Percentiles rank a stretch among this genome's conserved stretches.
These are phyloP conservation scores for Leccinum subgranulosum DNA, from an alignment of 768 basidiomycete genomes.

Conservation along the genomic window DNA sequence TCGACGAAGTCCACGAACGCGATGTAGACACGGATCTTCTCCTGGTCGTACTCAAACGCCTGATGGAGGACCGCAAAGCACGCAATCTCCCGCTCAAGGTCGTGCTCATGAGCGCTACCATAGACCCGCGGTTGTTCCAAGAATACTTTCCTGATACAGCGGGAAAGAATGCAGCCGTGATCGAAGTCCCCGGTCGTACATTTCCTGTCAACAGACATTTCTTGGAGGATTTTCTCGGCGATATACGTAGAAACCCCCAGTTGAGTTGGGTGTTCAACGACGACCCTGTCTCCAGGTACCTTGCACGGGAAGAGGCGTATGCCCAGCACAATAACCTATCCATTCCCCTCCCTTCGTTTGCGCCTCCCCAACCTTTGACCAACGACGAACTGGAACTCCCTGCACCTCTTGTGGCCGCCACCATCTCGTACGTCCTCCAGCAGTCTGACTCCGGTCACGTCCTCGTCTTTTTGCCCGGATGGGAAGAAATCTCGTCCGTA, in stretches of 20 bases:
- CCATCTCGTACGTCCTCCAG: slow-evolving; percentile 73
- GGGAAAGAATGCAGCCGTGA: slow-evolving; percentile 60
- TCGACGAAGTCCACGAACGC: slow-evolving; percentile 96
- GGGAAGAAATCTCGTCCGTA: slow-evolving; percentile 83
- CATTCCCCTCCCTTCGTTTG: slow-evolving; percentile 1
- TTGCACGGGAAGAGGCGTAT: slow-evolving; percentile 53
- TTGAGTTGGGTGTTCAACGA: slow-evolving; percentile 67
- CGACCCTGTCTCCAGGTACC: slow-evolving; percentile 66
- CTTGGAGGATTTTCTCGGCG: slow-evolving; percentile 71
- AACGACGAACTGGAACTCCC: slow-evolving; percentile 74
- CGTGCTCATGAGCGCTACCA: slow-evolving; percentile 94
- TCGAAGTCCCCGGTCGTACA: slow-evolving; percentile 87
- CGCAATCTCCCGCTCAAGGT: slow-evolving; percentile 76
- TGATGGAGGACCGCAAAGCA: slow-evolving; percentile 70
- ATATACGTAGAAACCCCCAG: slow-evolving; percentile 40
- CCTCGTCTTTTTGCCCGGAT: slow-evolving; percentile 88
- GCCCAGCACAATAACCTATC: background rate
- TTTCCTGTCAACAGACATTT: slow-evolving; percentile 84
- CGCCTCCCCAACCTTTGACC: slow-evolving; percentile 9
- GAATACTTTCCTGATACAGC: slow-evolving; percentile 72
- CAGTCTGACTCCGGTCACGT: slow-evolving; percentile 80
- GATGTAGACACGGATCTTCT: slow-evolving; percentile 91
- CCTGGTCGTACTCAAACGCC: slow-evolving; percentile 83
- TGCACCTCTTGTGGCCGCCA: slow-evolving; percentile 74
- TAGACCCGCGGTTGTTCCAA: slow-evolving; percentile 87